Evolutionary conservation across 1,139 yeast genomes (phyloP).

Genomic region (Candida smagusa): DNA sequence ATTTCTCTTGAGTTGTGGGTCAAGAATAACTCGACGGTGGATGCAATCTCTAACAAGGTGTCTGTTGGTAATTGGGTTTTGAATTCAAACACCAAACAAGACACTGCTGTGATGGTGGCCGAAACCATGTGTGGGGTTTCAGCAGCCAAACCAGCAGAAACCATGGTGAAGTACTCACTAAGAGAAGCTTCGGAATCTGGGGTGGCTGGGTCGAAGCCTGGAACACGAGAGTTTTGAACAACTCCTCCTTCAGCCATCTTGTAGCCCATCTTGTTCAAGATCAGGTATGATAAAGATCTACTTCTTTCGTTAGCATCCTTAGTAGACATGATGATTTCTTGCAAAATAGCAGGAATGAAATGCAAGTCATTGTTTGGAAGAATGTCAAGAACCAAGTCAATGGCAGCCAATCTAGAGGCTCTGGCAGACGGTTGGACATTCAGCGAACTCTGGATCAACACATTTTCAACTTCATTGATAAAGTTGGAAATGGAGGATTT

Average conservation of each 20-base stretch:
- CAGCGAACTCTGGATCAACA: slow-evolving; percentile 57
- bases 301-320: slow-evolving; percentile 92
- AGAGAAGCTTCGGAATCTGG: slow-evolving; percentile 67
- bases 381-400: slow-evolving; percentile 55
- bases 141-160: slow-evolving; percentile 95
- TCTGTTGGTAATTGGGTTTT: slow-evolving; percentile 56
- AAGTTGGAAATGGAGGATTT: slow-evolving; percentile 47
- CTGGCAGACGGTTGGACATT: slow-evolving; percentile 71
- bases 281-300: slow-evolving; percentile 74
- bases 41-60: slow-evolving; percentile 66
- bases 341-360: slow-evolving; percentile 77
- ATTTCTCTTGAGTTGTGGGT: slow-evolving; percentile 91
- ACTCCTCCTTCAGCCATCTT: slow-evolving; percentile 72
- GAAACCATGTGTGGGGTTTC: slow-evolving; percentile 93
- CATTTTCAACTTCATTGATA: slow-evolving; percentile 56
- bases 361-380: slow-evolving; percentile 63
- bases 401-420: slow-evolving; percentile 72
- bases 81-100: slow-evolving; percentile 85
- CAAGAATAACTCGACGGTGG: slow-evolving; percentile 87
- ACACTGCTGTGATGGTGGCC: slow-evolving; percentile 88
- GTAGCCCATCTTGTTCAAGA: slow-evolving; percentile 77
- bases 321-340: slow-evolving; percentile 89
- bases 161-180: slow-evolving; percentile 85
- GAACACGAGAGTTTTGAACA: slow-evolving; percentile 62
- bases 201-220: slow-evolving; percentile 62